Conservation (phyloP, 768 basidiomycete species). For the Boletus patriciae region DNA sequence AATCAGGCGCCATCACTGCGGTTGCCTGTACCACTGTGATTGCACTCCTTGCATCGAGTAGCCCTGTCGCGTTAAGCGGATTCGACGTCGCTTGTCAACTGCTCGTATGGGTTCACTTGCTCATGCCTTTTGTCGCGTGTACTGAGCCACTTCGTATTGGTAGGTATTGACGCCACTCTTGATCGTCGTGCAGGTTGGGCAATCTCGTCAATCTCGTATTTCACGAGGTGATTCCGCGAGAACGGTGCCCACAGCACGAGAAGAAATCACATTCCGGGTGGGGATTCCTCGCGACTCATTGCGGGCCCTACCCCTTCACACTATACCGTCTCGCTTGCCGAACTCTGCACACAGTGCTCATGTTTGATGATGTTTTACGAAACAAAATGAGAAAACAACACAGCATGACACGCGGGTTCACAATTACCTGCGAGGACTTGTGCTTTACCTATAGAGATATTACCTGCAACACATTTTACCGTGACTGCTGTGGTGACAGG, state of each 20-base stretch:
- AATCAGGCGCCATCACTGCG: not conserved
- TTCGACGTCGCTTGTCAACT: not conserved
- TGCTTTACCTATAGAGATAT: too few relatives aligned
- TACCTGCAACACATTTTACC: too few relatives aligned
- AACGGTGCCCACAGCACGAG: not conserved
- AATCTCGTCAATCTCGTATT: not conserved
- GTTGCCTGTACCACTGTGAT: not conserved
- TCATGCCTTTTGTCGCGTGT: too few relatives aligned
- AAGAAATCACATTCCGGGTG: not conserved
- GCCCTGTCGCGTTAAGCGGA: not conserved
- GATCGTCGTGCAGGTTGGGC: not conserved
- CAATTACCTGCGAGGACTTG: too few relatives aligned
- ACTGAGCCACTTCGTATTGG: not conserved
- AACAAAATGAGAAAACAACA: too few relatives aligned
- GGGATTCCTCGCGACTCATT: too few relatives aligned
- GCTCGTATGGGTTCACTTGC: not conserved
- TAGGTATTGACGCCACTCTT: not conserved
- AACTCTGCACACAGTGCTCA: too few relatives aligned
- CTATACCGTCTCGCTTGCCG: too few relatives aligned
- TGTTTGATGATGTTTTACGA: too few relatives aligned
- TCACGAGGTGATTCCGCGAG: not conserved
- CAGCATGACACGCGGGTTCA: too few relatives aligned
- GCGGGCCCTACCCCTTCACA: too few relatives aligned
- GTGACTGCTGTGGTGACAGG: too few relatives aligned
- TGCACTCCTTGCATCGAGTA: not conserved